Evolutionary conservation across 306 rosid species (phyloP).

Genomic region (Herpetospermum pedunculosum): DNA sequence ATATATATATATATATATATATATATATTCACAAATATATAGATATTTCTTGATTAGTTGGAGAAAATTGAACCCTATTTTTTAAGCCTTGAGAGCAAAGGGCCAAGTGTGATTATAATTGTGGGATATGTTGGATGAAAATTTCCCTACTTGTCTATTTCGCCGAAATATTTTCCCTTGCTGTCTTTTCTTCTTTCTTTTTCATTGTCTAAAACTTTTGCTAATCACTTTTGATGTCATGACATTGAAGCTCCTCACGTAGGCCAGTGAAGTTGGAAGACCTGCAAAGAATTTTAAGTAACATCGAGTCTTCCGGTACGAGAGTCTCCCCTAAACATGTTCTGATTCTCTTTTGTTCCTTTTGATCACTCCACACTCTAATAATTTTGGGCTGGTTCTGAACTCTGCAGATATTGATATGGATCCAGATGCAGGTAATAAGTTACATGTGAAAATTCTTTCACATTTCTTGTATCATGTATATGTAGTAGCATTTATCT

Average conservation of each 20-base stretch:
- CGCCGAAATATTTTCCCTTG: not conserved
- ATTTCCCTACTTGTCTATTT: not conserved
- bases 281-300: slow-evolving; percentile 74
- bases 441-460: not conserved
- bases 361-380: slow-evolving; percentile 16
- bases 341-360: not conserved
- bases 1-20: too few relatives aligned
- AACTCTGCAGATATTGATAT: slow-evolving; percentile 42
- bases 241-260: slow-evolving; percentile 33
- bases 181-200: not conserved
- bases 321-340: not conserved
- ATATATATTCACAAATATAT: too few relatives aligned
- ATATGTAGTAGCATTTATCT: not conserved
- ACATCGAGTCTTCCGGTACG: slow-evolving; percentile 68
- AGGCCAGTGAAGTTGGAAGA: slow-evolving; percentile 82
- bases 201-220: slow-evolving; percentile 37
- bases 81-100: not conserved
- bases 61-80: not conserved
- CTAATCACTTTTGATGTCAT: not conserved
- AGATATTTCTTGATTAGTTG: not conserved
- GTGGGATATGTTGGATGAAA: not conserved
- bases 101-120: not conserved
- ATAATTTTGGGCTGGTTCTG: slow-evolving; percentile 19
- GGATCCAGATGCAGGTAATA: slow-evolving; percentile 83
- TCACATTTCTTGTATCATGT: not conserved